Evolutionary conservation across 805 yeast genomes (phyloP), one percentile per base, ranked within the genome.

Genomic region (Isabelozyma pseudorhagii): DNA sequence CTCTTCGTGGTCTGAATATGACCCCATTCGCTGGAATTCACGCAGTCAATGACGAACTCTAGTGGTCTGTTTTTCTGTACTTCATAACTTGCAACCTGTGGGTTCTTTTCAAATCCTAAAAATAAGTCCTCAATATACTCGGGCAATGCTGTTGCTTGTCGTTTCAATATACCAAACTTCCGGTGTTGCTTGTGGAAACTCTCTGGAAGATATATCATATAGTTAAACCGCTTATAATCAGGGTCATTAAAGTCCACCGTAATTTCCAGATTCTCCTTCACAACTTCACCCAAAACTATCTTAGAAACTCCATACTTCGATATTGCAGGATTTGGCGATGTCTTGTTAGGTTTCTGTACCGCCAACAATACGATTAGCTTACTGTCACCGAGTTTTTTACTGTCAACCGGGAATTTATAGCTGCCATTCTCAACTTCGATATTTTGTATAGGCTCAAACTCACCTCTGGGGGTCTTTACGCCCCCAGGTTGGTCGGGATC

Each of bases 391-490:
- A 38, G 15, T 38, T 38, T 38, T 15, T 38, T 38, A 13, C 4
- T 5, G n/a, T 31, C 36, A 1, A 31, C 4, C 4, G 36, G n/a
- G 17, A 38, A 8, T 17, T 38, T 15, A n/a, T 38, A 38, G 10
- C 36, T 31, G 9, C 14, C 40, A 4, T n/a, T 8, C 17, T 38
- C 14, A 5, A n/a, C 41, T n/a, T 57, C 48, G 11, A 67, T 50
- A 28, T 52, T 45, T 38, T 52, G 41, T 9, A 31, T 31, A 31
- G 36, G n/a, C 10, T 31, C 10, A 39, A 64, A 62, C 51, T 72
- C 70, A 50, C 70, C 71, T 48, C 76, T 71, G 10, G 47, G 48
- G 1, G 68, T 68, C 39, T 54, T 57, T 7, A 58, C 40, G 3
- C 36, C 45, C 10, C 54, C 46, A 13, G 52, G 52, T 7, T 49